phyloP scores from a whole-genome alignment of 768 basidiomycete species.

The Coprinopsis marcescibilis region DNA sequence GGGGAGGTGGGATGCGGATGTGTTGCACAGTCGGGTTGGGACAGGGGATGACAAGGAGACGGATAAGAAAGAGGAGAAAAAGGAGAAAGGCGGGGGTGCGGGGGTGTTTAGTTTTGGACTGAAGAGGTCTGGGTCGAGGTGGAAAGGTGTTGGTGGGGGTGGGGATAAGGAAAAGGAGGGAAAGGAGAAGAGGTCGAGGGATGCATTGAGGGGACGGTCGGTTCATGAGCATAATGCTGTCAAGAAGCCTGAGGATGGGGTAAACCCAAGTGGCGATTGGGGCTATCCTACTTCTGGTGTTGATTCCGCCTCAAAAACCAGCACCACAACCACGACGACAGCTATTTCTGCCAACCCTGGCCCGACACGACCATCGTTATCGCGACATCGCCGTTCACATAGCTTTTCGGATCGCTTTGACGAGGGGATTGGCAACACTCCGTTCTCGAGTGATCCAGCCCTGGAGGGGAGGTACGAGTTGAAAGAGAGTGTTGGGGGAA shows the following conservation, averaged over 20 bases:
- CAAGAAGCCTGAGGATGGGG: not conserved
- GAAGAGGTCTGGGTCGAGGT: not conserved
- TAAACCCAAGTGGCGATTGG: not conserved
- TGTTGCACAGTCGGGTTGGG: not conserved
- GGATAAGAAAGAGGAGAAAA: not conserved
- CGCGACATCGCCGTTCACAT: not conserved
- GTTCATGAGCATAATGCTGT: not conserved
- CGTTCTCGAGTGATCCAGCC: no score
- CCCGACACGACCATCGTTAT: no score
- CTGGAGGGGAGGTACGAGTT: not conserved
- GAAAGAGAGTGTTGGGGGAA: not conserved
- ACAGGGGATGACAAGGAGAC: not conserved
- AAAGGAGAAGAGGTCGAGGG: slow-evolving; percentile 7
- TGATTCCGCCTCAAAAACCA: not conserved
- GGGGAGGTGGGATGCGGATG: no score
- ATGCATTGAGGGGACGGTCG: slow-evolving; percentile 4
- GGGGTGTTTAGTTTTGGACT: not conserved
- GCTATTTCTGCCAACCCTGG: no score
- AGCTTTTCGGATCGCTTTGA: not conserved
- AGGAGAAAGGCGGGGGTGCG: not conserved
- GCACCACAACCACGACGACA: no score
- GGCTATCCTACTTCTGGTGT: not conserved
- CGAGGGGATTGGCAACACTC: not conserved
- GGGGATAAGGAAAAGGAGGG: not conserved
- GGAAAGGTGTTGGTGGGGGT: not conserved